A percentile compares a stretch with the other conserved stretches of the same genome.
Conservation (phyloP, 1,284 basidiomycete species). For the Coniferiporia weirii region DNA sequence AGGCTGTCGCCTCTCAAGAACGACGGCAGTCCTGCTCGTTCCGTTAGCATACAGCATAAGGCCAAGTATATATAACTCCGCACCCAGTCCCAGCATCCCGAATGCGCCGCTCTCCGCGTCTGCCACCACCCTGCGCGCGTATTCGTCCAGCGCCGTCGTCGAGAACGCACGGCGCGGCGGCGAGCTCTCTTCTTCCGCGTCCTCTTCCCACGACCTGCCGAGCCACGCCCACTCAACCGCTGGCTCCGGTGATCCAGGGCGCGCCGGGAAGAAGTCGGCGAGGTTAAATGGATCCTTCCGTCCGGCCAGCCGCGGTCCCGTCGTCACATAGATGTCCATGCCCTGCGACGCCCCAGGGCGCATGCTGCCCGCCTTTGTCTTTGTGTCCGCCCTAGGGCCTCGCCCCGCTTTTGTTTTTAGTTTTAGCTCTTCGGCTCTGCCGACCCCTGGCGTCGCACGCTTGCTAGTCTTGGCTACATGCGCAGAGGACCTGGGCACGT, state of each 20-base stretch:
- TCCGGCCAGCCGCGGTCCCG: constrained; percentile 19
- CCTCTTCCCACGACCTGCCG: background rate
- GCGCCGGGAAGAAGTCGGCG: constrained; percentile 44
- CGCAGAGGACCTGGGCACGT: background rate
- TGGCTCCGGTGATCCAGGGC: constrained; percentile 22
- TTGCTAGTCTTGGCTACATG: background rate
- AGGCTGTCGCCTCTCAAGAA: constrained; percentile 4
- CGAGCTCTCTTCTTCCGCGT: background rate
- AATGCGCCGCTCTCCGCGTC: constrained; percentile 47
- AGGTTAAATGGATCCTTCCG: constrained; percentile 46
- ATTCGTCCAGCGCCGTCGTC: constrained; percentile 22
- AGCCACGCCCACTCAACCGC: constrained; percentile 15
- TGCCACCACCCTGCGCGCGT: constrained; percentile 32
- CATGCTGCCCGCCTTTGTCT: background rate
- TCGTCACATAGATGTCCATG: background rate
- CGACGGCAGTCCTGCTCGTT: constrained; percentile 2
- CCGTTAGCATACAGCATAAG: constrained; percentile 16
- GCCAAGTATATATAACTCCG: constrained; percentile 20
- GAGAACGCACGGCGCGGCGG: constrained; percentile 8
- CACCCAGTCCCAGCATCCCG: constrained; percentile 42
- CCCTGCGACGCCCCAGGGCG: background rate
- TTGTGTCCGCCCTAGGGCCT: background rate
- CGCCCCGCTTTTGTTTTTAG: constrained; percentile 18
- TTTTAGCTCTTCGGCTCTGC: constrained; percentile 22
- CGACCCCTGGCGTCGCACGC: constrained; percentile 33